These are phyloP conservation scores for Geotrichum europaeum DNA, from an alignment of 1,139 yeast genomes.

Conservation along the genomic window DNA sequence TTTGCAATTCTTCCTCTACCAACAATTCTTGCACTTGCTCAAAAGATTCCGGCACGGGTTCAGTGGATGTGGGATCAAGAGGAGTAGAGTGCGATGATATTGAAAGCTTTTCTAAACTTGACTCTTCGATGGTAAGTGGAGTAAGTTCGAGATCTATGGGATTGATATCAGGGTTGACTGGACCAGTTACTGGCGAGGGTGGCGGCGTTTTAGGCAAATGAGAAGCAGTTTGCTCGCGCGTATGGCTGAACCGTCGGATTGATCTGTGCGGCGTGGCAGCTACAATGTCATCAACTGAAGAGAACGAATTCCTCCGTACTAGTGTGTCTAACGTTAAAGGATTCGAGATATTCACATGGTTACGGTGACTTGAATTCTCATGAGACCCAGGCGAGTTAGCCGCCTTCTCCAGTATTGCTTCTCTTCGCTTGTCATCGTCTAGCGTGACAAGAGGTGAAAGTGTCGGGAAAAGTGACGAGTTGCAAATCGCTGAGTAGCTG, in stretches of 20 bases:
- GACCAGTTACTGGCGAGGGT: constrained; percentile 16
- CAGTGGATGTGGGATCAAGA: not conserved
- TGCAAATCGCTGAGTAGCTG: constrained; percentile 18
- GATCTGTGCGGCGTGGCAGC: not conserved
- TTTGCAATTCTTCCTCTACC: not conserved
- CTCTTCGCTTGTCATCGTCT: constrained; percentile 32
- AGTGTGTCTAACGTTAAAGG: not conserved
- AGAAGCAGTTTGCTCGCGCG: not conserved
- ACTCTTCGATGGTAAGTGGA: not conserved
- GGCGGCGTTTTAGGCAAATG: constrained; percentile 12
- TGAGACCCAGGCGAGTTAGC: constrained; percentile 16
- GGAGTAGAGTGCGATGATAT: not conserved
- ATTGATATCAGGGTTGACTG: constrained; percentile 8
- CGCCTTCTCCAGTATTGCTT: constrained; percentile 21
- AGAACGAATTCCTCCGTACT: not conserved
- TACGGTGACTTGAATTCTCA: constrained; percentile 19
- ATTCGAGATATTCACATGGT: not conserved
- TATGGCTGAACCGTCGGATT: constrained; percentile 6
- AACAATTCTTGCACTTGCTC: not conserved
- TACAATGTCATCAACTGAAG: not conserved
- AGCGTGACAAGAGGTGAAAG: constrained; percentile 29
- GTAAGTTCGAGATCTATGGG: not conserved
- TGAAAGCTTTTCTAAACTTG: not conserved
- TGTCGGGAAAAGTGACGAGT: constrained; percentile 23
- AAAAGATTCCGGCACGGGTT: not conserved